Evolutionary conservation across 2,329 filamentous ascomycete genomes (phyloP), one percentile per base, ranked within the genome.

Genomic region (Orbilia ellipsospora): DNA sequence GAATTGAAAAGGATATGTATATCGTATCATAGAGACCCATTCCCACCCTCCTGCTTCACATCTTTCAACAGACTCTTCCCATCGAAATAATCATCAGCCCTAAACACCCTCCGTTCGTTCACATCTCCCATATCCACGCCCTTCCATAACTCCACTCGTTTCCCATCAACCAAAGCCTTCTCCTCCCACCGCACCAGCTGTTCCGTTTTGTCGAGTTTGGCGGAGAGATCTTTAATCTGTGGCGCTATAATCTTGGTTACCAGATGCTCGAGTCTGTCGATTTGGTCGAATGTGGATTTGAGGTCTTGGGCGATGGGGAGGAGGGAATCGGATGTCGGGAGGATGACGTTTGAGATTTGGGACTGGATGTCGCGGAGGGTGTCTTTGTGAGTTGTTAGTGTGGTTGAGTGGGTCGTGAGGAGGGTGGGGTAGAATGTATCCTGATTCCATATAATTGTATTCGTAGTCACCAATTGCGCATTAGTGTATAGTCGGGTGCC

Each of bases 191-290:
- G 70, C 23, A 80, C 54, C 13, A 76, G 52, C 28, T 77, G 76
- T 63, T 80, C 79, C 23, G 79, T 80, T 42, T 74, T 76, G 10
- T 80, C 79, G 16, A 80, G 75, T 55, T 79, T 79, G 10, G 31
- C 57, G 4, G 77, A 72, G 62, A 79, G 73, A 8, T 78, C 75
- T 73, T 74, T 79, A 13, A 80, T 79, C 48, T 78, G 79, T 15
- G 77, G 75, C 6, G 77, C 76, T 5, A 77, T 51, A 13, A 79
- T 75, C 23, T 70, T 60, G 18, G 65, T 68, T 59, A 80, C 52
- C 16, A 79, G 55, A 26, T 79, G 28, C 55, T 80, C 79, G 48
- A 80, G 68, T 7, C 78, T 69, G 62, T 80, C 79, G 55, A 80
- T 80, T 63, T 80, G 79, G n/a, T 73, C 63, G 57, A 80, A 80